These are phyloP conservation scores for Sugiyamaella marilandica DNA, from an alignment of 805 yeast species.

Conservation along the genomic window DNA sequence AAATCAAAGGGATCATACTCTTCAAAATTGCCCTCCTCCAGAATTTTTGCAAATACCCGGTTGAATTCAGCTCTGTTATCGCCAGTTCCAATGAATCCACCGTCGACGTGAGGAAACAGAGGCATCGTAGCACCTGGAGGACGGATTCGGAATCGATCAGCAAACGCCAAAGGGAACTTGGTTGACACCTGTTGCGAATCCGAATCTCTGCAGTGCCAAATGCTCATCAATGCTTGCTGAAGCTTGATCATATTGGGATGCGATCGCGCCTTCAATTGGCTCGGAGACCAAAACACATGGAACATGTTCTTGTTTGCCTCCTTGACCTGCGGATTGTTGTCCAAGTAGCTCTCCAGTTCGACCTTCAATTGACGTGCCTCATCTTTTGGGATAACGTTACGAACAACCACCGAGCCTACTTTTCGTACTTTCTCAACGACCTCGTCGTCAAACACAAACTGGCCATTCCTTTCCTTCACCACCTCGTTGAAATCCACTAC, in stretches of 20 bases:
- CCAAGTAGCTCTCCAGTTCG: conserved; percentile 27
- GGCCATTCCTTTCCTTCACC: conserved; percentile 1
- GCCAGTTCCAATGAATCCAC: conserved; percentile 43
- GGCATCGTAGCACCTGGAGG: conserved; percentile 35
- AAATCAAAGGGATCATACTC: conserved; percentile 39
- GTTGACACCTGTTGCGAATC: conserved; percentile 20
- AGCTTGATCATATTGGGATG: conserved; percentile 36
- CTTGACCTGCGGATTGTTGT: conserved; percentile 29
- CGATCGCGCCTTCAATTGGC: conserved; percentile 39
- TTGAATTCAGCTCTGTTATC: conserved; percentile 37
- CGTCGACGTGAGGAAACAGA: conserved; percentile 39
- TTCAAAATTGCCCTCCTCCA: conserved; percentile 40
- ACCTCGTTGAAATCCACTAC: conserved; percentile 10
- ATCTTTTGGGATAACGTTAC: conserved; percentile 30
- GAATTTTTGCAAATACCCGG: conserved; percentile 34
- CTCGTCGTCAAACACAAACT: conserved; percentile 5
- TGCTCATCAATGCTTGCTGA: conserved; percentile 27
- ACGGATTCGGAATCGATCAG: conserved; percentile 41
- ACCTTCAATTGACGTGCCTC: conserved; percentile 27
- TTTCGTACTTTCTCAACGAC: conserved; percentile 15
- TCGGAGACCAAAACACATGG: conserved; percentile 39
- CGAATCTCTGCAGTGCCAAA: conserved; percentile 28
- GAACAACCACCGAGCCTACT: conserved; percentile 34
- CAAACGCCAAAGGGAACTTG: conserved; percentile 35
- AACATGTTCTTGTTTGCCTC: conserved; percentile 25